These are phyloP conservation scores for Backusella westeae DNA, from an alignment of 192 early-diverging fungal genomes.

Conservation along the genomic window DNA sequence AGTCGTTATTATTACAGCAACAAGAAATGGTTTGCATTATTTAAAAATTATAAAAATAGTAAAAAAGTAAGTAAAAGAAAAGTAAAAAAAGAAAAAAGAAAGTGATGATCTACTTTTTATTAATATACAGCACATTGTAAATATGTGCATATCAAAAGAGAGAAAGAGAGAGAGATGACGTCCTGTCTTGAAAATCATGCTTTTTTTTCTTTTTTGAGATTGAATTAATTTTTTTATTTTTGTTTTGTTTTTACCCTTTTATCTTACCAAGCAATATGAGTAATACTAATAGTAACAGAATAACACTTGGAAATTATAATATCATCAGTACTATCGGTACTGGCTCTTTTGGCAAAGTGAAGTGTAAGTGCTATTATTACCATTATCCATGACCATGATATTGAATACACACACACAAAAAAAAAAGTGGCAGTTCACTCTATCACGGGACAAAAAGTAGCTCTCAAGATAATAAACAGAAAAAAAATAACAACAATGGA, in stretches of 20 bases:
- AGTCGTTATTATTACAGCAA: constrained; percentile 5
- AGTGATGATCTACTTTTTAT: constrained; percentile 1
- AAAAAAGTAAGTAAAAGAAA: not conserved
- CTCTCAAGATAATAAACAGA: constrained; percentile 94
- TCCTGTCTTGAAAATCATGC: not conserved
- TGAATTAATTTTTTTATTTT: not conserved
- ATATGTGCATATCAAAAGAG: not conserved
- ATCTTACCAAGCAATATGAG: not conserved
- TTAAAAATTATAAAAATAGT: not conserved
- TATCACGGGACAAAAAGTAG: constrained; percentile 94
- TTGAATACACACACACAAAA: not conserved
- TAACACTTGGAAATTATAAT: constrained; percentile 86
- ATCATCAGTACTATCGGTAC: constrained; percentile 94
- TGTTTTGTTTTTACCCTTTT: not conserved
- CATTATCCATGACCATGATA: not conserved
- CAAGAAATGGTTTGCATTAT: constrained; percentile 5
- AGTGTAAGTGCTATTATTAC: constrained; percentile 61
- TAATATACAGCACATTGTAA: not conserved
- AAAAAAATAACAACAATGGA: constrained; percentile 90
- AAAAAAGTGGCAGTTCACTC: constrained; percentile 90
- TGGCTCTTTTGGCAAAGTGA: constrained; percentile 98
- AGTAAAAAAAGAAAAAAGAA: not conserved
- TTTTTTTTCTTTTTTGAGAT: not conserved
- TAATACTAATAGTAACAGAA: constrained; percentile 16
- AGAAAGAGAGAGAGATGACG: not conserved